phyloP scores from a whole-genome alignment of 2,329 filamentous ascomycete species.

The Exophiala sp. region DNA sequence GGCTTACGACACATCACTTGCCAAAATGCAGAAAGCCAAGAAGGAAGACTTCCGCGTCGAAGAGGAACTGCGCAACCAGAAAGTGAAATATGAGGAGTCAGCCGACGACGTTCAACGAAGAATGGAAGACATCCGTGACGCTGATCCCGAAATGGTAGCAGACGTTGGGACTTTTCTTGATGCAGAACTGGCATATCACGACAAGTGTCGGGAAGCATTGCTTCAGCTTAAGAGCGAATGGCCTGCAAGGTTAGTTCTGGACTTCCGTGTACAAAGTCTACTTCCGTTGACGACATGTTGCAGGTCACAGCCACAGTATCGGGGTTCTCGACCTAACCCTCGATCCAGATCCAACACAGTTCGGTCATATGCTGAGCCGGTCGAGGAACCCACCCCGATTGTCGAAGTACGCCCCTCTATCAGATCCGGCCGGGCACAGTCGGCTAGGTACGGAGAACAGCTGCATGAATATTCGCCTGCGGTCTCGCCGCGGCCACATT shows the following conservation, averaged over 20 bases:
- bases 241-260: conserved; percentile 56
- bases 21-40: conserved; percentile 90
- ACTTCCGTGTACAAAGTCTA: conserved; percentile 23
- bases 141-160: conserved; percentile 75
- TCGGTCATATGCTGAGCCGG: conserved; percentile 57
- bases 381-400: conserved; percentile 56
- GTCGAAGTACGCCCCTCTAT: conserved; percentile 49
- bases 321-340: conserved; percentile 40
- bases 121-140: conserved; percentile 95
- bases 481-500: conserved; percentile 44
- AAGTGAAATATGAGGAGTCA: conserved; percentile 94
- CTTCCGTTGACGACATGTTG: background rate
- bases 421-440: conserved; percentile 42
- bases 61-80: conserved; percentile 84
- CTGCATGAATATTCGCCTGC: conserved; percentile 25
- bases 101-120: conserved; percentile 86
- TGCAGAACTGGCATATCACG: conserved; percentile 84
- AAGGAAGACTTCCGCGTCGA: conserved; percentile 90
- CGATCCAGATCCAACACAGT: conserved; percentile 63
- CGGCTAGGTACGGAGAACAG: conserved; percentile 40
- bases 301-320: conserved; percentile 15
- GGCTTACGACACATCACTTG: conserved; percentile 83
- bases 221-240: conserved; percentile 65
- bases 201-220: conserved; percentile 82
- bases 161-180: conserved; percentile 82